Evolutionary conservation across 139 green algal genomes (phyloP), one percentile per base, ranked within the genome.

Genomic region (Nannochloris sp.): DNA sequence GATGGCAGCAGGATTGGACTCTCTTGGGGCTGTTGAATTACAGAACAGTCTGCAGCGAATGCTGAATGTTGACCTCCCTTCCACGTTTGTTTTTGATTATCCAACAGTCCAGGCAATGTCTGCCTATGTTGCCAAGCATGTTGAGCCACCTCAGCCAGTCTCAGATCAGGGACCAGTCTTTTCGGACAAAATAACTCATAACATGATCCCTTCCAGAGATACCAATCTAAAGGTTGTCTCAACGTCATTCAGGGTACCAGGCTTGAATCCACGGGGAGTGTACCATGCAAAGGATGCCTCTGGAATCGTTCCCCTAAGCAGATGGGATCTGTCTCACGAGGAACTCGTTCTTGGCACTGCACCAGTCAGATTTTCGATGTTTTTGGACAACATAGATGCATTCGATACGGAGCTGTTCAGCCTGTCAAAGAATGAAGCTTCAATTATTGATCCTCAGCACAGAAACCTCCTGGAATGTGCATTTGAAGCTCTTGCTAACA

Each of bases 391-490:
- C 16, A 46, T 85, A 3, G 77, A 84, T 12, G 0, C 51, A 13
- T 96, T 96, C 73, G 89, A 96, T 59, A 70, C 69, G 3, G 68
- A 56, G 2, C 64, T 68, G 0, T 94, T 95, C 61, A 74, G 79
- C 56, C 75, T 95, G n/a, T 67, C 62, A 6, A 50, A 53, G 4
- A 49, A 71, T 8, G 89, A 96, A 65, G 89, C 84, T 1, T 17
- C 74, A 48, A 74, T 91, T 4, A 91, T 95, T 78, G 89, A 96
- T 62, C 73, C 84, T 0, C 89, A 96, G 78, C 89, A 96, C 69
- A 68, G 89, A 16, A 65, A 94, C 64, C 74, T 95, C 48, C 56
- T 95, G 49, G 80, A 94, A 74, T 31, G 48, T 3, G 33, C 76
- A 1, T 44, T 49, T 14, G 69, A 80, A 40, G 59, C 67, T 10